Base-by-base conservation (phyloP, 116 monocot genomes). In the Posidonia oceanica region DNA sequence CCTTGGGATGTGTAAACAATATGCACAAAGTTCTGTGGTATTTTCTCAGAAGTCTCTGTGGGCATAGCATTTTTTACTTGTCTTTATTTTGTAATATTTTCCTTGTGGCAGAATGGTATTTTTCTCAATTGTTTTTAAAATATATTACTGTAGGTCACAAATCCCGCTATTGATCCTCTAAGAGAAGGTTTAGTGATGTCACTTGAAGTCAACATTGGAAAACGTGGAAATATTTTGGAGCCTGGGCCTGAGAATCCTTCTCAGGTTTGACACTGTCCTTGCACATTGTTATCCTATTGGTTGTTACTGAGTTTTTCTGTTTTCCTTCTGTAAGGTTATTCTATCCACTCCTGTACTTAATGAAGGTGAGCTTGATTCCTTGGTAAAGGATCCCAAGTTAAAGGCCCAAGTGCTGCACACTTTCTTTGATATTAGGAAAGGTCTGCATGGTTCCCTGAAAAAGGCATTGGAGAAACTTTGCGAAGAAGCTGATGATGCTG, bases 141-240 rank as follows among this genome's bases (percentile, higher is more conserved):
- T 14, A 51, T 52, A 16, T 22, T 63, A 40, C 36, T 38, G 59
- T 68, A 98, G 98, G 98, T 98, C 53, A 98, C 98, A 70, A 98
- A 98, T 77, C 98, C 98, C 79, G 85, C 98, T 29, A 98, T 98
- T 74, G 98, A 98, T 75, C 98, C 98, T 38, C 76, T 98, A 18
- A 85, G 98, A 84, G 98, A 98, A 82, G 98, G 98, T 59, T 79
- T 98, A 69, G 98, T 98, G 4, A 98, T 98, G 98, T 93, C 98
- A 48, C 90, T 98, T 56, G 98, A 98, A 66, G 84, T 98, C 53
- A 93, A 84, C 74, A 83, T 98, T 81, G 98, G 98, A 40, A 98
- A 88, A 68, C 93, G 98, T 56, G 81, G 88, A 73, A 98, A 98
- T 71, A 85, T 98, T 77, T 81, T 98, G 55, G 88, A 93, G 56